Percentiles rank a stretch among this genome's conserved stretches.
phyloP scores from a whole-genome alignment of 805 yeast genomes.

The Saccharomycopsis oosterbeekiorum region DNA sequence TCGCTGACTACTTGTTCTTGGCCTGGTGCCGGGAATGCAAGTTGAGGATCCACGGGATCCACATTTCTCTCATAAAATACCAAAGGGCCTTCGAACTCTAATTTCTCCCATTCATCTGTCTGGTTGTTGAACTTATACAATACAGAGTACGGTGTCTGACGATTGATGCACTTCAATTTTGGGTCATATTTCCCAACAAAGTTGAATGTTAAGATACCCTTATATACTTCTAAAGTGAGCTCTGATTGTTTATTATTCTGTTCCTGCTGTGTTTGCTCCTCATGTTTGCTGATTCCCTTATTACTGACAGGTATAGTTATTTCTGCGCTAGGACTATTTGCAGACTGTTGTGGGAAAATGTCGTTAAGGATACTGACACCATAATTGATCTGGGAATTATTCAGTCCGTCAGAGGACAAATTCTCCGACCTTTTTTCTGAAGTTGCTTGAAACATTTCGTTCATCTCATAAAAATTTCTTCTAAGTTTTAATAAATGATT shows the following conservation, averaged over 20 bases:
- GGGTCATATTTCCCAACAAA: slow-evolving; percentile 75
- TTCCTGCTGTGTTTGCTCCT: neutral
- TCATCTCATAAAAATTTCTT: neutral
- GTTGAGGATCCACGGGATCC: slow-evolving; percentile 23
- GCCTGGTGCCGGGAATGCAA: slow-evolving; percentile 9
- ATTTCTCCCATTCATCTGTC: slow-evolving; percentile 57
- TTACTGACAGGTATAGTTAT: neutral
- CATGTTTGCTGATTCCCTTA: neutral
- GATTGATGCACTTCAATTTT: slow-evolving; percentile 52
- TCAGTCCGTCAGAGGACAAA: neutral
- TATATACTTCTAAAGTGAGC: slow-evolving; percentile 49
- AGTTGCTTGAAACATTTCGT: neutral
- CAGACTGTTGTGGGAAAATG: neutral
- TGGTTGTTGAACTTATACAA: slow-evolving; percentile 52
- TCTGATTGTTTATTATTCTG: neutral
- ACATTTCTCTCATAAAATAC: slow-evolving; percentile 50
- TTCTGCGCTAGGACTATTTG: neutral
- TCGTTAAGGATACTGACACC: neutral
- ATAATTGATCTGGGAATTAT: neutral
- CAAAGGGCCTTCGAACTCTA: slow-evolving; percentile 61
- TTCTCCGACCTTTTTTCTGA: neutral
- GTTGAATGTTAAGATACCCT: slow-evolving; percentile 61
- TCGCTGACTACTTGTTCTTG: slow-evolving; percentile 1
- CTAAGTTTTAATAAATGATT: no score
- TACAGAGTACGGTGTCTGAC: slow-evolving; percentile 63